Percentiles rank a stretch among this genome's conserved stretches.
phyloP scores from a whole-genome alignment of 306 rosid genomes.

The Pyrus betulifolia region DNA sequence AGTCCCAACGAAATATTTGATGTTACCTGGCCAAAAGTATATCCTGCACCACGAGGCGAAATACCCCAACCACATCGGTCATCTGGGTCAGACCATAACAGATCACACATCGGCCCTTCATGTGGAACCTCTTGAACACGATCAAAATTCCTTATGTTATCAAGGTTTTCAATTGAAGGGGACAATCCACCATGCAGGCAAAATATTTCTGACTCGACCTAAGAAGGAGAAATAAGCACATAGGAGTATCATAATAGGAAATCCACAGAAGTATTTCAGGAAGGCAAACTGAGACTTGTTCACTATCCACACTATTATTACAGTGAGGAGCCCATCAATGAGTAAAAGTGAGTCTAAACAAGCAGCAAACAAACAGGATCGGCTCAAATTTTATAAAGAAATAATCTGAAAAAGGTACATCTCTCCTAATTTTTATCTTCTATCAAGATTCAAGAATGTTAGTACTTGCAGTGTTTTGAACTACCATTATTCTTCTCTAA shows the following conservation, averaged over 20 bases:
- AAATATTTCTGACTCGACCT: conserved; percentile 99
- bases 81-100: conserved; percentile 99
- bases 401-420: neutral
- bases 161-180: conserved; percentile 98
- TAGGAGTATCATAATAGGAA: conserved; percentile 4
- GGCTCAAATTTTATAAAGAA: neutral
- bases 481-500: neutral
- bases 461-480: neutral
- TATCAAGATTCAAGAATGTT: neutral
- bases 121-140: conserved; percentile 99
- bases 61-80: conserved; percentile 99
- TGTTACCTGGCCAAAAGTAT: conserved; percentile 95
- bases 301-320: conserved; percentile 12
- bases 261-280: neutral
- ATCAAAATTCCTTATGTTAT: conserved; percentile 86
- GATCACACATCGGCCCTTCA: conserved; percentile 99
- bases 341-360: neutral
- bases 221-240: conserved; percentile 14
- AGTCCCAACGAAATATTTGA: neutral
- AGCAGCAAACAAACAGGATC: neutral
- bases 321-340: neutral
- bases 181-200: conserved; percentile 98
- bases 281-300: conserved; percentile 2
- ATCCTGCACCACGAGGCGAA: conserved; percentile 99
- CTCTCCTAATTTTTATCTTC: neutral